These are phyloP conservation scores for Penicillium polonicum DNA, from an alignment of 2,329 filamentous ascomycete species.

Conservation along the genomic window DNA sequence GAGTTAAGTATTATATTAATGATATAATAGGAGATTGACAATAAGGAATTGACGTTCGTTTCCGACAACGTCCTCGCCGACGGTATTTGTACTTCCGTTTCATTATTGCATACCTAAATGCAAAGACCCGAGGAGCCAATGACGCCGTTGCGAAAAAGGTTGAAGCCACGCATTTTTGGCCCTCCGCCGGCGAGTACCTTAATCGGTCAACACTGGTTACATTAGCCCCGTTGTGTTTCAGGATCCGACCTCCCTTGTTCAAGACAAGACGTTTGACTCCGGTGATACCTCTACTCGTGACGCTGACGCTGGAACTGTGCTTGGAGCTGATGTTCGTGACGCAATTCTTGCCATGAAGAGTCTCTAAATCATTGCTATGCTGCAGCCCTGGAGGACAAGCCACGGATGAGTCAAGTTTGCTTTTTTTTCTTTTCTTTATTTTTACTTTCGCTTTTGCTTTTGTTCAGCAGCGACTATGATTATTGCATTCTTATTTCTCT, in stretches of 20 bases:
- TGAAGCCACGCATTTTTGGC: neutral
- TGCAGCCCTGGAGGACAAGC: neutral
- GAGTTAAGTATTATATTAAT: neutral
- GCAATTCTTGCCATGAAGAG: neutral
- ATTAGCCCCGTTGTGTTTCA: neutral
- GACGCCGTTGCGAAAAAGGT: neutral
- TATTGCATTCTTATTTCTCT: no score
- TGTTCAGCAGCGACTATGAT: no score
- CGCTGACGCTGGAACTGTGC: neutral
- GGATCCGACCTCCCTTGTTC: neutral
- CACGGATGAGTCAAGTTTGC: neutral
- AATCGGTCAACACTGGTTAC: neutral
- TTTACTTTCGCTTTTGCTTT: no score
- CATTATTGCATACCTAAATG: slow-evolving; percentile 16
- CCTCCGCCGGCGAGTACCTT: neutral
- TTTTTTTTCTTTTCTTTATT: no score
- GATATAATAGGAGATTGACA: neutral
- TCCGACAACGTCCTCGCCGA: slow-evolving; percentile 16
- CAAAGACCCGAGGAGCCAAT: neutral
- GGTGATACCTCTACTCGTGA: neutral
- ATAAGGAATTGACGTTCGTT: slow-evolving; percentile 12
- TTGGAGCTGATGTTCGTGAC: neutral
- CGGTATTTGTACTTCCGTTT: slow-evolving; percentile 25
- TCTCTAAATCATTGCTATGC: neutral
- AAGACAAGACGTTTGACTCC: neutral